Percentiles rank a stretch among this genome's conserved stretches.
Conservation (phyloP, 2,329 filamentous ascomycete species). For the Neopestalotiopsis rosae region DNA sequence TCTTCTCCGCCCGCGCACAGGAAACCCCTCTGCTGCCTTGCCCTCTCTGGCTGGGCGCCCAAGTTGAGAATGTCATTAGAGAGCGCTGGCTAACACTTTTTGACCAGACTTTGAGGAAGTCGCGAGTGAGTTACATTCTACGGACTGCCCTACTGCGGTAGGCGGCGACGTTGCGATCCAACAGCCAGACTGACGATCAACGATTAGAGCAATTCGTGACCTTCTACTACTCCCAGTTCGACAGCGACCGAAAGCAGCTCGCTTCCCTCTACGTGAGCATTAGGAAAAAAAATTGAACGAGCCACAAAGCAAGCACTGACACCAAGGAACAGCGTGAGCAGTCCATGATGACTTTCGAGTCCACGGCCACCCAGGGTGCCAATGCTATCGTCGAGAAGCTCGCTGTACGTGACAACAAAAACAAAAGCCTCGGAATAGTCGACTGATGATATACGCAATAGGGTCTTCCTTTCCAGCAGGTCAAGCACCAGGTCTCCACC, state of each 20-base stretch:
- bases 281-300: not conserved
- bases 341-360: constrained; percentile 96
- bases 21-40: constrained; percentile 6
- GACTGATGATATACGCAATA: constrained; percentile 20
- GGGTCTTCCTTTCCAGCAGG: constrained; percentile 52
- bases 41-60: not conserved
- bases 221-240: constrained; percentile 92
- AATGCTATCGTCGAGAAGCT: constrained; percentile 80
- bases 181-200: constrained; percentile 19
- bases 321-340: constrained; percentile 65
- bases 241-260: constrained; percentile 70
- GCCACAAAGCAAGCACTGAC: constrained; percentile 9
- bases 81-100: constrained; percentile 19
- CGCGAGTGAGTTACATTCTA: constrained; percentile 48
- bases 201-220: constrained; percentile 80
- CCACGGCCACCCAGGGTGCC: constrained; percentile 66
- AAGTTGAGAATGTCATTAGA: not conserved
- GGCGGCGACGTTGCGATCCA: constrained; percentile 15
- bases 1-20: not conserved
- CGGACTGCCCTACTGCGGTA: constrained; percentile 8
- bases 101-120: constrained; percentile 49
- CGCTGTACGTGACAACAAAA: constrained; percentile 57
- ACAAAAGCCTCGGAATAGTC: not conserved
- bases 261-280: constrained; percentile 78
- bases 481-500: constrained; percentile 78